A percentile compares a stretch with the other conserved stretches of the same genome.
Evolutionary conservation across 768 basidiomycete genomes (phyloP).

Genomic region (Boletales sp.): DNA sequence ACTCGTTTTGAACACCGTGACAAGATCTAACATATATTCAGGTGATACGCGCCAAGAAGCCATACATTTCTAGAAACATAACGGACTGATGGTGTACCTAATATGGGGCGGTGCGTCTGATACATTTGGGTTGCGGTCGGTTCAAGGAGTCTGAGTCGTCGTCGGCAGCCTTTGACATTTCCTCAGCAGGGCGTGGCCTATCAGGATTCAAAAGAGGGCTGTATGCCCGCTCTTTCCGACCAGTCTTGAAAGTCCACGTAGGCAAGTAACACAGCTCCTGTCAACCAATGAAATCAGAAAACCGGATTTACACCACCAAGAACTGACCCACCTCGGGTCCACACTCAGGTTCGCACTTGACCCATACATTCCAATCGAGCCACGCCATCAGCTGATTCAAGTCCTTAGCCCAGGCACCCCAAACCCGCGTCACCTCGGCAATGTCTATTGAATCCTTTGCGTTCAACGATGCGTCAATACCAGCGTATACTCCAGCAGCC

Average conservation of each 20-base stretch:
- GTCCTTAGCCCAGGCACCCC: conserved; percentile 31
- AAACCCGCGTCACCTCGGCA: conserved; percentile 5
- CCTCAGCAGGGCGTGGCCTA: background rate
- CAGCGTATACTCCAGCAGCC: conserved; percentile 20
- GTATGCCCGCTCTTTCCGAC: background rate
- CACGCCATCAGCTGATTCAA: conserved; percentile 39
- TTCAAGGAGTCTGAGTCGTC: background rate
- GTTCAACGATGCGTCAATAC: conserved; percentile 4
- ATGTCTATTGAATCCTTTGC: background rate
- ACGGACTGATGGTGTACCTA: no score
- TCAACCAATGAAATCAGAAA: background rate
- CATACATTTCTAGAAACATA: no score
- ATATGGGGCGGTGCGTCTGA: background rate
- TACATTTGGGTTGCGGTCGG: conserved; percentile 11
- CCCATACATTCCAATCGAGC: conserved; percentile 52
- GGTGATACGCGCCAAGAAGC: no score
- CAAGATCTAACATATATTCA: no score
- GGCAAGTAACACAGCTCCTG: conserved; percentile 20
- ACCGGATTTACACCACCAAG: background rate
- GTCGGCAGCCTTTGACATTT: background rate
- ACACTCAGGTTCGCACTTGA: conserved; percentile 44
- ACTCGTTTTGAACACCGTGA: no score
- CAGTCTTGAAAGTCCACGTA: conserved; percentile 11
- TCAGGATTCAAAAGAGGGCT: background rate
- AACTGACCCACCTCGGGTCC: conserved; percentile 36